Conservation (phyloP, 352 stramenopile species). For the Phytopythium mirpurense region DNA sequence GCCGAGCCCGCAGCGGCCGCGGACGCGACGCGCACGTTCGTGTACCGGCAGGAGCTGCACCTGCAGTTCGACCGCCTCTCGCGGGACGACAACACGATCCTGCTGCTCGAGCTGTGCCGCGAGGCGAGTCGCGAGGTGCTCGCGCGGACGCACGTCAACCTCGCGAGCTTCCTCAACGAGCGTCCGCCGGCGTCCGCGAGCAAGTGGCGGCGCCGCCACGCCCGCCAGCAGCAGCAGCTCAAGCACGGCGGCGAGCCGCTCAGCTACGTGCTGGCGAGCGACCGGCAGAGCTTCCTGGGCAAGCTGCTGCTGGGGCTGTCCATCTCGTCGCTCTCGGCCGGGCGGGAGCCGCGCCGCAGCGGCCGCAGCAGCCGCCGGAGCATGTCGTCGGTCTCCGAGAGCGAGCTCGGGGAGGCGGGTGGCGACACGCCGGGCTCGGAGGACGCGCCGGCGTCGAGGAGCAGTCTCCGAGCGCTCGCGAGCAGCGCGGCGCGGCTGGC, state of each 20-base stretch:
- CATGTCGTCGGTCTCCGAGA: slow-evolving; percentile 14
- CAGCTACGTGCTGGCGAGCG: slow-evolving; percentile 78
- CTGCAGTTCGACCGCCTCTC: slow-evolving; percentile 81
- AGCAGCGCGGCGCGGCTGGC: slow-evolving; percentile 16
- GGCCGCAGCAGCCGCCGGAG: slow-evolving; percentile 21
- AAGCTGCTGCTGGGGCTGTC: slow-evolving; percentile 63
- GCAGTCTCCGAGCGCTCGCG: slow-evolving; percentile 39
- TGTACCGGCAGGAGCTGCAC: slow-evolving; percentile 78
- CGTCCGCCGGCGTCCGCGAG: slow-evolving; percentile 4
- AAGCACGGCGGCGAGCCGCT: slow-evolving; percentile 24
- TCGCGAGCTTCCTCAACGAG: slow-evolving; percentile 74
- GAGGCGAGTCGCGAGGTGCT: slow-evolving; percentile 71
- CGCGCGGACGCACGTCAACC: slow-evolving; percentile 75
- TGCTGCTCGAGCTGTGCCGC: slow-evolving; percentile 80
- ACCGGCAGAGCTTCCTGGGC: slow-evolving; percentile 81
- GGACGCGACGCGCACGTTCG: slow-evolving; percentile 39
- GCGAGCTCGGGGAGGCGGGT: not conserved
- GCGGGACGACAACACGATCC: slow-evolving; percentile 79
- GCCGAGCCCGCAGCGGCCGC: slow-evolving; percentile 23
- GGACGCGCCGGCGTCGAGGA: slow-evolving; percentile 11
- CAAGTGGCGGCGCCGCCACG: not conserved
- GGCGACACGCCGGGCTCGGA: not conserved
- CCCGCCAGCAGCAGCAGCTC: slow-evolving; percentile 5
- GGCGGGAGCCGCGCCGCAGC: slow-evolving; percentile 13
- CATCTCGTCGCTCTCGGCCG: slow-evolving; percentile 60